phyloP scores from a whole-genome alignment of 768 basidiomycete genomes.

The Auriscalpium orientale region DNA sequence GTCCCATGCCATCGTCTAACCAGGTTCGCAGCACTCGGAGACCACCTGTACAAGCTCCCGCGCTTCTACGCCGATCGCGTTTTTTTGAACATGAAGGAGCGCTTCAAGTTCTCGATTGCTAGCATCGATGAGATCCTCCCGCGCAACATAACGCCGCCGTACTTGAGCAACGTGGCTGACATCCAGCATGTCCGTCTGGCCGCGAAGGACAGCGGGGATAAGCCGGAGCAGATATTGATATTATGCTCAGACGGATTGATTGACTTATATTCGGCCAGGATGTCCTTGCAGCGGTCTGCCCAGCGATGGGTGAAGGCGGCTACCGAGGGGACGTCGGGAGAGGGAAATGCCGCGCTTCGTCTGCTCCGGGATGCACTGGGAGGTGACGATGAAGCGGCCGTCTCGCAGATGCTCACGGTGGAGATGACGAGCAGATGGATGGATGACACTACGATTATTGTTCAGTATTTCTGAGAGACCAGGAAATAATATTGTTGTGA shows the following conservation, averaged over 20 bases:
- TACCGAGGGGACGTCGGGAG: slow-evolving; percentile 9
- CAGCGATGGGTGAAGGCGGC: slow-evolving; percentile 33
- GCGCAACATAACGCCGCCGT: slow-evolving; percentile 47
- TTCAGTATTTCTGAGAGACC: slow-evolving; percentile 16
- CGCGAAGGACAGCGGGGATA: not conserved
- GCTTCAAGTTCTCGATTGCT: slow-evolving; percentile 26
- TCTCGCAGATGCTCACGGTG: slow-evolving; percentile 40
- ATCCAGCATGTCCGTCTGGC: slow-evolving; percentile 33
- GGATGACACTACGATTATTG: slow-evolving; percentile 50
- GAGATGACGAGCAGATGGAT: slow-evolving; percentile 44
- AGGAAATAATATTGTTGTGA: too few species aligned
- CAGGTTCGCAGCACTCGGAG: slow-evolving; percentile 39
- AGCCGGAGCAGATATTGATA: slow-evolving; percentile 29
- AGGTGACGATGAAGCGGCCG: slow-evolving; percentile 31
- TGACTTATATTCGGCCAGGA: slow-evolving; percentile 34
- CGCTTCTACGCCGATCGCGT: slow-evolving; percentile 37
- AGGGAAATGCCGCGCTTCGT: slow-evolving; percentile 27
- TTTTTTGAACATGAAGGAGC: slow-evolving; percentile 34
- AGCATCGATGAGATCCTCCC: slow-evolving; percentile 34
- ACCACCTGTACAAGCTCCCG: slow-evolving; percentile 48
- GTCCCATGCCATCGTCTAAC: not conserved
- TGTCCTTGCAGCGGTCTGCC: slow-evolving; percentile 11
- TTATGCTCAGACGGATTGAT: slow-evolving; percentile 47
- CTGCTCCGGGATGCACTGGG: slow-evolving; percentile 40
- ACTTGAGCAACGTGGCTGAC: slow-evolving; percentile 39